These are phyloP conservation scores for Scenedesmus sp. DNA, from an alignment of 163 green algal genomes.

Conservation along the genomic window DNA sequence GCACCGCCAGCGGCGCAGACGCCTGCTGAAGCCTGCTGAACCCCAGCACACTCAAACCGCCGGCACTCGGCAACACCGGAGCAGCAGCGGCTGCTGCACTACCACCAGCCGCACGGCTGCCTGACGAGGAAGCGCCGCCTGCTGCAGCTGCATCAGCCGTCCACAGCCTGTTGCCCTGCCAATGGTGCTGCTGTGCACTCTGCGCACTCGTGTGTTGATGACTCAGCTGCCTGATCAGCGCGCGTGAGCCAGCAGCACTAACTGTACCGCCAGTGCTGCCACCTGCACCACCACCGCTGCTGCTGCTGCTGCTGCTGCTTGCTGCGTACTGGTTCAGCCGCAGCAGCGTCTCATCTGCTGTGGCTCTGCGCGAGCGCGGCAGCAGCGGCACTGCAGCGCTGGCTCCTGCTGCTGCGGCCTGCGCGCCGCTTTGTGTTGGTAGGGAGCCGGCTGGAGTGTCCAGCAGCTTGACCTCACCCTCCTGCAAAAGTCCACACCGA, in stretches of 20 bases:
- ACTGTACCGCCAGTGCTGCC: neutral
- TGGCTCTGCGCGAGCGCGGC: neutral
- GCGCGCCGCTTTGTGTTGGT: neutral
- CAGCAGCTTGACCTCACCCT: conserved; percentile 63
- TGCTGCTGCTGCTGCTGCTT: neutral
- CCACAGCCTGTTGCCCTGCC: neutral
- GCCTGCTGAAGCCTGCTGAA: neutral
- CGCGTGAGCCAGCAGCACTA: neutral
- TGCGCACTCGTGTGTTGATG: neutral
- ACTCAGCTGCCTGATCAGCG: conserved; percentile 28
- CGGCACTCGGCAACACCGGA: neutral
- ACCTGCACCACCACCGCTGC: neutral
- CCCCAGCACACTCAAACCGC: neutral
- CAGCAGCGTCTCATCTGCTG: conserved; percentile 15
- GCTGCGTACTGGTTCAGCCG: neutral
- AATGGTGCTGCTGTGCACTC: conserved; percentile 8
- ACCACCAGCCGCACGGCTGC: neutral
- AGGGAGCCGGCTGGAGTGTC: conserved; percentile 25
- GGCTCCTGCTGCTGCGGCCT: neutral
- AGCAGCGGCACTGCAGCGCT: neutral
- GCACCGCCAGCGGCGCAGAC: conserved; percentile 29
- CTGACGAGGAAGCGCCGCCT: neutral
- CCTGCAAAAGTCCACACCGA: neutral
- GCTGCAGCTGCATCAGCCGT: neutral
- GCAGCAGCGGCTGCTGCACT: neutral